Conservation (phyloP, 345 rosid genomes). For the Mangifera indica region DNA sequence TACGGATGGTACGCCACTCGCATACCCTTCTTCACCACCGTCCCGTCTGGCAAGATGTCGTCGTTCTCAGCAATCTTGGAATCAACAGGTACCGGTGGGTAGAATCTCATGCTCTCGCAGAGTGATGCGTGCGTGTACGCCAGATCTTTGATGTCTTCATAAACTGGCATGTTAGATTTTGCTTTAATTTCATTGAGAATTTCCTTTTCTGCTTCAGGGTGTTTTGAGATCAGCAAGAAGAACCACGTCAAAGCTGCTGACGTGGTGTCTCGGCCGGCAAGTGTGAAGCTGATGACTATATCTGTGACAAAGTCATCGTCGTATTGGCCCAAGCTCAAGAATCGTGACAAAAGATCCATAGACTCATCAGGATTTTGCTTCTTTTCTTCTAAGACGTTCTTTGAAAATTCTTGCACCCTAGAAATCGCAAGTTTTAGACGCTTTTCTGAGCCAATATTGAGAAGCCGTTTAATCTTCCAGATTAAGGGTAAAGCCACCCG, state of each 20-base stretch:
- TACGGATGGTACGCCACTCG: constrained; percentile 25
- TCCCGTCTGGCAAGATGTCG: constrained; percentile 50
- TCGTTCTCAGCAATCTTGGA: constrained; percentile 23
- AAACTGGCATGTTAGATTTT: not conserved
- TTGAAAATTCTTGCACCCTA: constrained; percentile 48
- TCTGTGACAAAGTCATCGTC: constrained; percentile 27
- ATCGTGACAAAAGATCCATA: constrained; percentile 55
- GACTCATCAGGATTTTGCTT: constrained; percentile 31
- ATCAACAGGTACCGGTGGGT: constrained; percentile 57
- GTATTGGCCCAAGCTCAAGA: constrained; percentile 43
- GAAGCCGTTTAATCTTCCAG: constrained; percentile 48
- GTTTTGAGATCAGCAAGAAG: constrained; percentile 52
- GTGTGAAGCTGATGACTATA: constrained; percentile 57
- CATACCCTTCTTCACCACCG: constrained; percentile 25
- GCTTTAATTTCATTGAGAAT: constrained; percentile 31
- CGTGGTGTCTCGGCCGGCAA: constrained; percentile 71
- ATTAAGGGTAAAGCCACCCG: constrained; percentile 22
- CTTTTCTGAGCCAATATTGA: constrained; percentile 50
- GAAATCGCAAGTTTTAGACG: constrained; percentile 33
- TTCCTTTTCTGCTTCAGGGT: constrained; percentile 38
- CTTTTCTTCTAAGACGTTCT: constrained; percentile 47
- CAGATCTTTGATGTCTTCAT: not conserved
- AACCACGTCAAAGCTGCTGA: constrained; percentile 79
- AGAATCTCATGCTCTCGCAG: constrained; percentile 56
- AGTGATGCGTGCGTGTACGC: constrained; percentile 49